Evolutionary conservation across 2,329 filamentous ascomycete genomes (phyloP).

Genomic region (Aspergillus fumigatus): DNA sequence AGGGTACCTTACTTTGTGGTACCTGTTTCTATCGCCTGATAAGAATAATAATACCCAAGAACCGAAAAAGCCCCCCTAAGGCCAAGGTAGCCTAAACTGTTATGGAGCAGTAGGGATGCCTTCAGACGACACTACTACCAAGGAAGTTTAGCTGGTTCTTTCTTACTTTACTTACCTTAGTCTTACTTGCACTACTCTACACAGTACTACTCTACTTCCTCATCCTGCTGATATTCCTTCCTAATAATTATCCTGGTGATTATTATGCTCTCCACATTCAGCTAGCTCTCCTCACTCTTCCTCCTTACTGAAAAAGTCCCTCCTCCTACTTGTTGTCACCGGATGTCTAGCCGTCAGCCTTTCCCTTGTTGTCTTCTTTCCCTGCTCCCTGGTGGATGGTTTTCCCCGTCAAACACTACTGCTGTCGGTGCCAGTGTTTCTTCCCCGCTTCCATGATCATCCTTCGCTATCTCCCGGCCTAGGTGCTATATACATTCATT

Average conservation of each 20-base stretch:
- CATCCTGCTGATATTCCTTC: not conserved
- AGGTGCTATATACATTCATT: conserved; percentile 29
- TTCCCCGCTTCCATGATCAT: conserved; percentile 40
- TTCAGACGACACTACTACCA: not conserved
- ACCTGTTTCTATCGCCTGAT: no score
- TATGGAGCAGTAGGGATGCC: not conserved
- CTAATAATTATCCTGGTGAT: not conserved
- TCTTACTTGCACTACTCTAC: not conserved
- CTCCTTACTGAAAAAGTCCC: not conserved
- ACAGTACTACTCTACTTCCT: no score
- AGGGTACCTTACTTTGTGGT: not conserved
- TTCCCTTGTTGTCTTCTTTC: conserved; percentile 12
- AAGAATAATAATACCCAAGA: not conserved
- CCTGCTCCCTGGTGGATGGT: conserved; percentile 17
- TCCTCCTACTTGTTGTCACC: conserved; percentile 10
- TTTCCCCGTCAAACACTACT: conserved; percentile 10
- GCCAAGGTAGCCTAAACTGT: not conserved
- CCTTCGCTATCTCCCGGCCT: conserved; percentile 27
- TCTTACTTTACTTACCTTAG: not conserved
- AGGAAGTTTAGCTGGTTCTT: not conserved
- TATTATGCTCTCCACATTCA: not conserved
- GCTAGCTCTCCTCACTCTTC: not conserved
- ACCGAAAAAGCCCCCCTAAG: no score
- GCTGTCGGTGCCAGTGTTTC: not conserved
- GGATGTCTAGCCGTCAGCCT: conserved; percentile 20